Base-by-base conservation (phyloP, 306 rosid species). In the Boehmeria nivea region DNA sequence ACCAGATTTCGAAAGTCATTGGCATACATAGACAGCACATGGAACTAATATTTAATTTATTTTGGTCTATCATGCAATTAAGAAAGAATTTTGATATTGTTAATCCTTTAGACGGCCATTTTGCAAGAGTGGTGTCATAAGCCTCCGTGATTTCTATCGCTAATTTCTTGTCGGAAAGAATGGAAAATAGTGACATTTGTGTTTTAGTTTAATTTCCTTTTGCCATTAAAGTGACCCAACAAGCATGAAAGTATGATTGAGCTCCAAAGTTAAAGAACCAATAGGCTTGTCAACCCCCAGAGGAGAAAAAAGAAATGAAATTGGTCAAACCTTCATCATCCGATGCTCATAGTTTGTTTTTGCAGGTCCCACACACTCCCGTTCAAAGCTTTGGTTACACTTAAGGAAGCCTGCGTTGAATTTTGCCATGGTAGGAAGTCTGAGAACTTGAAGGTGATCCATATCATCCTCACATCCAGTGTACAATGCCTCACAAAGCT, bases 361-460 rank as follows among this genome's bases (percentile, higher is more conserved):
- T 28, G 96, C 80, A 18, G 98, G 96, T 61, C 98, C 98, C 76
- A 91, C 68, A 61, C 96, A 87, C 68, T 82, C 74, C 4, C 6
- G 72, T 71, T 73, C 89, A 60, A 91, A 87, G 78, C 95, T 87
- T 64, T 20, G 77, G 68, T 82, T 87, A 88, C 98, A 87, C 33
- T 76, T 86, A 67, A 76, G 64, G 76, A 87, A 80, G 65, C 96
- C 96, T 50, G 94, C 98, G 71, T 87, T 82, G 51, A 91, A 91
- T 69, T 91, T 91, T 28, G 98, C 95, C 95, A 91, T 80, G 66
- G 95, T 82, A 27, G 98, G 98, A 64, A 91, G 98, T 66, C 78
- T 76, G 38, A 91, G 95, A 69, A 70, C 83, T 79, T 91, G 98
- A 61, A 87, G 96, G 23, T 84, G 87, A 69, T 91, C 98, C 98